A percentile compares a stretch with the other conserved stretches of the same genome.
Evolutionary conservation across 495 filamentous ascomycete genomes (phyloP).

Genomic region (Entonaema liquescens): DNA sequence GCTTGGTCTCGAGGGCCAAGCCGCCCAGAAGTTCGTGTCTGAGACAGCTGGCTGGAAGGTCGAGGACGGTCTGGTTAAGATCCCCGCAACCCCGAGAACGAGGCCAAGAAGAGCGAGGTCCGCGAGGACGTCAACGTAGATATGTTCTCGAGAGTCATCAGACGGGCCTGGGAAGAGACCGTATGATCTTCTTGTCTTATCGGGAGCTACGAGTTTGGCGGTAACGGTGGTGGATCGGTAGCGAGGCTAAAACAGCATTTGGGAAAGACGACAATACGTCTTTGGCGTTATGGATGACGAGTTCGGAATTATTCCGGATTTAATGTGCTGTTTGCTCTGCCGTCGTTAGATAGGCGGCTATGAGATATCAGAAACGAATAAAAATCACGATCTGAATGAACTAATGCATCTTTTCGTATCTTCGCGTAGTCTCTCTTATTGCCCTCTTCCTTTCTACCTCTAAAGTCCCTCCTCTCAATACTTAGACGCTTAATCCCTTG

Average conservation of each 20-base stretch:
- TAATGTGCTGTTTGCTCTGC: conserved; percentile 10
- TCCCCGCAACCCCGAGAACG: conserved; percentile 95
- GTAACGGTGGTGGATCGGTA: conserved; percentile 17
- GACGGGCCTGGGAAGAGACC: conserved; percentile 89
- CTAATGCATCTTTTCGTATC: not conserved
- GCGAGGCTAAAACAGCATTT: conserved; percentile 35
- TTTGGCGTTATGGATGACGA: conserved; percentile 36
- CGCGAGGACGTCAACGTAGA: conserved; percentile 97
- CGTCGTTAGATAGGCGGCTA: conserved; percentile 22
- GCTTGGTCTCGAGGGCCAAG: conserved; percentile 79
- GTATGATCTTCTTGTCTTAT: conserved; percentile 59
- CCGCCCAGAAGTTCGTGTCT: conserved; percentile 79
- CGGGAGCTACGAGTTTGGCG: not conserved
- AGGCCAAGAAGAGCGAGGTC: conserved; percentile 95
- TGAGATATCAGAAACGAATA: conserved; percentile 31
- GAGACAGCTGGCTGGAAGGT: conserved; percentile 91
- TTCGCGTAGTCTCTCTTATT: not conserved
- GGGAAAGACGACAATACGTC: conserved; percentile 30
- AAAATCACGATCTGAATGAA: conserved; percentile 33
- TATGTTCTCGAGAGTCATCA: conserved; percentile 81
- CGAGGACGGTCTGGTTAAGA: conserved; percentile 63
- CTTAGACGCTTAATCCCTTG: not conserved
- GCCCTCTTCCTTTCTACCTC: not conserved
- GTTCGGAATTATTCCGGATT: conserved; percentile 19
- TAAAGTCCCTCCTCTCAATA: not conserved